phyloP scores from a whole-genome alignment of 176 grass and related monocot species.

The Eragrostis curvula region DNA sequence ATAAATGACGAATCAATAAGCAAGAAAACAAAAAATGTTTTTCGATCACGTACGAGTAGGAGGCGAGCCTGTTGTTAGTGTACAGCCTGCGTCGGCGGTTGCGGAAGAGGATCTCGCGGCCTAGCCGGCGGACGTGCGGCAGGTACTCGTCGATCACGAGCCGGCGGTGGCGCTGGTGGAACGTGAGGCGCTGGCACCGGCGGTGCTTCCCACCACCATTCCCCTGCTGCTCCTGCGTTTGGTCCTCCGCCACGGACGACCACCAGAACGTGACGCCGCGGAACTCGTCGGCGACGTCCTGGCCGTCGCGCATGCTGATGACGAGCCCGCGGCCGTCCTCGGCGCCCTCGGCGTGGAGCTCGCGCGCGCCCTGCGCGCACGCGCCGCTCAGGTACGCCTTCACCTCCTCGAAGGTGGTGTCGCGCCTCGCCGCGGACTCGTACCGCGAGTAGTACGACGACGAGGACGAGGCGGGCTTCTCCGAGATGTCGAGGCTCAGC shows the following conservation, averaged over 20 bases:
- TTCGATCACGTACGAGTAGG: background rate
- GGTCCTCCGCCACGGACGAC: background rate
- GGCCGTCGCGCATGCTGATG: background rate
- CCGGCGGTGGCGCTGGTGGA: constrained; percentile 45
- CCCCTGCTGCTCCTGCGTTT: background rate
- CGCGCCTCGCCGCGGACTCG: too few relatives aligned
- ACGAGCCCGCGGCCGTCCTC: background rate
- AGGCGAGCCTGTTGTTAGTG: background rate
- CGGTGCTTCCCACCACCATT: background rate
- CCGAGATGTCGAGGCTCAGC: background rate
- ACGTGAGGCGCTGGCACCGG: constrained; percentile 9
- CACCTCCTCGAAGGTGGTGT: background rate
- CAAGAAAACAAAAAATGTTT: too few relatives aligned
- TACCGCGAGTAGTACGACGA: background rate
- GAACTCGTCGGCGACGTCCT: background rate
- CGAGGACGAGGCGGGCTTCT: background rate
- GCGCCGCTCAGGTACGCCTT: constrained; percentile 23
- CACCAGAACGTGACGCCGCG: background rate
- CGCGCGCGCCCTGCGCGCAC: background rate
- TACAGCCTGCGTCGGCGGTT: constrained; percentile 25
- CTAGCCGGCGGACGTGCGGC: constrained; percentile 28
- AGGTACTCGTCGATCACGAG: constrained; percentile 52
- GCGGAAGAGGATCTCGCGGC: constrained; percentile 19
- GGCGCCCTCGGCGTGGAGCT: background rate
- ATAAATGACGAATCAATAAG: too few relatives aligned